Evolutionary conservation across 805 yeast genomes (phyloP).

Genomic region (Alloascoidea africana): DNA sequence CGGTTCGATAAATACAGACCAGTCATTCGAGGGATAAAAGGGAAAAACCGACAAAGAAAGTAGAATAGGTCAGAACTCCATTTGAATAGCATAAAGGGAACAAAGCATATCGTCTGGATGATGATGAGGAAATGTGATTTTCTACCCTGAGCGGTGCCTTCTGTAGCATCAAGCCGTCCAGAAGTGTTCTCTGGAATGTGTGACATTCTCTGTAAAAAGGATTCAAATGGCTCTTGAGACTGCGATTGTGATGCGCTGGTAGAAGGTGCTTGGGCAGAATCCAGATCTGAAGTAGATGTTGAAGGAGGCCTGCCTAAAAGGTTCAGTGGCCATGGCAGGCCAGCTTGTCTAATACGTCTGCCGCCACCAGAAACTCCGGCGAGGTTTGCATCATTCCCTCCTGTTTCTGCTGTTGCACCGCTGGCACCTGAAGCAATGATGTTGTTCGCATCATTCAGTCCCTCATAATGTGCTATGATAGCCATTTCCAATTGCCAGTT

Average conservation of each 20-base stretch:
- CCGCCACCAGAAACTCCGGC: slow-evolving; percentile 3
- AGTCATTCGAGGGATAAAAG: slow-evolving; percentile 10
- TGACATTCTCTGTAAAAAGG: slow-evolving; percentile 4
- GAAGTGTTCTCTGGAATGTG: slow-evolving; percentile 7
- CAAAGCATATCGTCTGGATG: slow-evolving; percentile 10
- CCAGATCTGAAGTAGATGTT: not conserved
- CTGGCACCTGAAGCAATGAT: slow-evolving; percentile 8
- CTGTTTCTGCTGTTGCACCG: slow-evolving; percentile 7
- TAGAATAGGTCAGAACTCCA: slow-evolving; percentile 6
- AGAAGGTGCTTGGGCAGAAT: not conserved
- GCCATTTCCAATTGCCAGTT: slow-evolving; percentile 25
- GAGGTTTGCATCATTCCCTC: slow-evolving; percentile 4
- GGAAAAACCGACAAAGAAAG: slow-evolving; percentile 11
- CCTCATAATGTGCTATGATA: slow-evolving; percentile 10
- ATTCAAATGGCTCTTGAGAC: slow-evolving; percentile 3
- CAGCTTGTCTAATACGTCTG: slow-evolving; percentile 1
- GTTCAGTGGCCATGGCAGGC: slow-evolving; percentile 2
- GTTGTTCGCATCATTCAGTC: not conserved
- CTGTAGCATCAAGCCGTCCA: not conserved
- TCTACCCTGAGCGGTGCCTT: slow-evolving; percentile 7
- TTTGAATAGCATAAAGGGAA: slow-evolving; percentile 12
- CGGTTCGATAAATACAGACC: slow-evolving; percentile 14
- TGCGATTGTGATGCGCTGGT: not conserved
- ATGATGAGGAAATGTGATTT: slow-evolving; percentile 10
- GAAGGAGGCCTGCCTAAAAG: not conserved